Percentiles rank a stretch among this genome's conserved stretches.
phyloP scores from a whole-genome alignment of 164 flowering plant genomes.

The Buxus sempervirens region DNA sequence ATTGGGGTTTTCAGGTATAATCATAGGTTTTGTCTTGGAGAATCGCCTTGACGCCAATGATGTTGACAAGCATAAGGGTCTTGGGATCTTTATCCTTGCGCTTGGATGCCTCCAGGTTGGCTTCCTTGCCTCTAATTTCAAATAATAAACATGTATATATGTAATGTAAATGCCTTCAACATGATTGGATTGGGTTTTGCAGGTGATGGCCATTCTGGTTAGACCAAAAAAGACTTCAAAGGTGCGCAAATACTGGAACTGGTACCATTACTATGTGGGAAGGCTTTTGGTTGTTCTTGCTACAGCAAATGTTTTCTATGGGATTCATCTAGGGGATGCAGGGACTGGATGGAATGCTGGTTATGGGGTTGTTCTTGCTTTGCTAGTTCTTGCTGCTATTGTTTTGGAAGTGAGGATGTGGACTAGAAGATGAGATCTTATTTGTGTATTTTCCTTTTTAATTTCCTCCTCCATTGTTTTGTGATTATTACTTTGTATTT shows the following conservation, averaged over 20 bases:
- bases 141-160: too few relatives aligned
- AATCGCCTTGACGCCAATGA: conserved; percentile 28
- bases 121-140: too few relatives aligned
- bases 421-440: conserved; percentile 15
- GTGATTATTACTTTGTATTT: too few relatives aligned
- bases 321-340: conserved; percentile 48
- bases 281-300: conserved; percentile 41
- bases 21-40: conserved; percentile 45
- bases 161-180: too few relatives aligned
- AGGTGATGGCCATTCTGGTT: conserved; percentile 52
- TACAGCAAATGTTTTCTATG: conserved; percentile 57
- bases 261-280: conserved; percentile 61
- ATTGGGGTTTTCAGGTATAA: conserved; percentile 42
- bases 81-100: conserved; percentile 52
- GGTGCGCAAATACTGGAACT: conserved; percentile 63
- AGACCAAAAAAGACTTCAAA: conserved; percentile 54
- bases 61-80: conserved; percentile 45
- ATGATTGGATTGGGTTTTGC: background rate
- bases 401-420: conserved; percentile 40
- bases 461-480: too few relatives aligned
- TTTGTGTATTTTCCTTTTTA: too few relatives aligned
- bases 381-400: conserved; percentile 26
- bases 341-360: conserved; percentile 50
- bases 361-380: conserved; percentile 41
- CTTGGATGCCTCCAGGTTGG: conserved; percentile 67